Evolutionary conservation across 768 basidiomycete genomes (phyloP).

Genomic region (Mycena olivaceomarginata): DNA sequence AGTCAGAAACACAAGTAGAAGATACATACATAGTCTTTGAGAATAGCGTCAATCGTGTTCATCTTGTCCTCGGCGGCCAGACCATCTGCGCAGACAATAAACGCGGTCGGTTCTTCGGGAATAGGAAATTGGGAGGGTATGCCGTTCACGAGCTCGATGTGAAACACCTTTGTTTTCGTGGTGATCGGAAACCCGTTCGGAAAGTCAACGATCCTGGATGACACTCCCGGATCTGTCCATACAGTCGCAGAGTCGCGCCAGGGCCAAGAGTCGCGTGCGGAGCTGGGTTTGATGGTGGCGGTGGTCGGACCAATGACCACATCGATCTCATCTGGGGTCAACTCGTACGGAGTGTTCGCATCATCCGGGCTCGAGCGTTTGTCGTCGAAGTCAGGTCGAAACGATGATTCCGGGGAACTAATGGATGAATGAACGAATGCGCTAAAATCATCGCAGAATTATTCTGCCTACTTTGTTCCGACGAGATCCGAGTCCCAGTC

Average conservation of each 20-base stretch:
- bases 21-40: too few relatives aligned
- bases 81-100: slow-evolving; percentile 18
- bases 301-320: slow-evolving; percentile 20
- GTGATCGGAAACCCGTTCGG: slow-evolving; percentile 20
- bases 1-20: not conserved
- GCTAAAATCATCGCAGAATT: slow-evolving; percentile 16
- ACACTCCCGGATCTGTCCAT: slow-evolving; percentile 16
- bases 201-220: slow-evolving; percentile 18
- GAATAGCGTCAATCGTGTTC: slow-evolving; percentile 17
- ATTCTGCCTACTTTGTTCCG: slow-evolving; percentile 17
- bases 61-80: slow-evolving; percentile 8
- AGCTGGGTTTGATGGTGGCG: slow-evolving; percentile 5
- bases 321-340: slow-evolving; percentile 31
- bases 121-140: slow-evolving; percentile 26
- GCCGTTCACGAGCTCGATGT: slow-evolving; percentile 19
- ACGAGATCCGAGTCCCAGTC: slow-evolving; percentile 15
- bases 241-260: slow-evolving; percentile 12
- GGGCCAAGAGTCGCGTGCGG: slow-evolving; percentile 25
- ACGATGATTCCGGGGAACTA: slow-evolving; percentile 16
- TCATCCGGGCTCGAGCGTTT: slow-evolving; percentile 16
- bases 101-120: slow-evolving; percentile 22
- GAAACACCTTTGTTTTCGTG: slow-evolving; percentile 19
- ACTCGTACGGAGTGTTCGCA: slow-evolving; percentile 19
- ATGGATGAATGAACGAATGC: slow-evolving; percentile 19
- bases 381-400: slow-evolving; percentile 3